Conservation (phyloP, 331 rosid genomes). For the Acacia pycnantha region DNA sequence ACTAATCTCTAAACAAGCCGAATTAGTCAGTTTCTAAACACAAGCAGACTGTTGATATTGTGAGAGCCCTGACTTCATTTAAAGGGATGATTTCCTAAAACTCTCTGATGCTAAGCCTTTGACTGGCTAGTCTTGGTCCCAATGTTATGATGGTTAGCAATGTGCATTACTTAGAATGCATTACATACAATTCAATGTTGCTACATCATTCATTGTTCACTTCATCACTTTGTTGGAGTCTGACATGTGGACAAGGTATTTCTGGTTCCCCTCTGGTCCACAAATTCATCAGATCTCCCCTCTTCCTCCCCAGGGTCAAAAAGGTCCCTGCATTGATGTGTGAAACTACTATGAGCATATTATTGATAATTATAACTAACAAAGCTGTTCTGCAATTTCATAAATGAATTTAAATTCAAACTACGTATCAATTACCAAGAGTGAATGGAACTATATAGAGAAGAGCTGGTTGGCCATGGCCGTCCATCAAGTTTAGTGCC, state of each 20-base stretch:
- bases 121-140: constrained; percentile 27
- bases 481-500: constrained; percentile 97
- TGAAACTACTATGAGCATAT: constrained; percentile 12
- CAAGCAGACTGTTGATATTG: constrained; percentile 14
- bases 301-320: constrained; percentile 67
- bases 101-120: constrained; percentile 4
- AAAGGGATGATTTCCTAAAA: constrained; percentile 23
- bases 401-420: not conserved
- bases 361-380: not conserved
- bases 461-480: constrained; percentile 97
- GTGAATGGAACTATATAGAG: constrained; percentile 94
- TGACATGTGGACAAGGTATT: constrained; percentile 69
- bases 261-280: constrained; percentile 83
- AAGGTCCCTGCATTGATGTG: constrained; percentile 64
- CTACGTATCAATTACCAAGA: constrained; percentile 49
- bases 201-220: constrained; percentile 39
- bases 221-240: constrained; percentile 55
- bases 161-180: constrained; percentile 26
- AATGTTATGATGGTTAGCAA: constrained; percentile 27
- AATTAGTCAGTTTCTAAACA: not conserved
- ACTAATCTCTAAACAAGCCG: not conserved
- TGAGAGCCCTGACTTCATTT: constrained; percentile 25
- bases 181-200: constrained; percentile 7
- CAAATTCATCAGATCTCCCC: constrained; percentile 69
- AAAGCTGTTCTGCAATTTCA: not conserved